Evolutionary conservation across 805 yeast genomes (phyloP).

Genomic region (Candida easanensis): DNA sequence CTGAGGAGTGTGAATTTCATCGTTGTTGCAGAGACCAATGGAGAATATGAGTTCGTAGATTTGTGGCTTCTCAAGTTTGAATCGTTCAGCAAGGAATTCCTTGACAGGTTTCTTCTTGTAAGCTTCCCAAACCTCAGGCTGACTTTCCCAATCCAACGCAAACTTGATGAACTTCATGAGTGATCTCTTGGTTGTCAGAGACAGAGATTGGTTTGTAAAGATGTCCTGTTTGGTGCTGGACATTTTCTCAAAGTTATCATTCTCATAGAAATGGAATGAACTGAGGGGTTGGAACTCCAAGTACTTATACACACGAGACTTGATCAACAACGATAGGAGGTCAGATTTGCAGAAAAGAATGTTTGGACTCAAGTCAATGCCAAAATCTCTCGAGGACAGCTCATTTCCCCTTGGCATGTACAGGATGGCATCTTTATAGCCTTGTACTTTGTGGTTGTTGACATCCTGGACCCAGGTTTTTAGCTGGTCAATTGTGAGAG

Average conservation of each 20-base stretch:
- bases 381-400: slow-evolving; percentile 62
- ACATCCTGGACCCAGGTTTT: slow-evolving; percentile 79
- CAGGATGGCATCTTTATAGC: slow-evolving; percentile 69
- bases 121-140: slow-evolving; percentile 53
- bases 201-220: slow-evolving; percentile 80
- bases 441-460: slow-evolving; percentile 36
- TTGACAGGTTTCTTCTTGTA: slow-evolving; percentile 56
- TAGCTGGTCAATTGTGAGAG: slow-evolving; percentile 82
- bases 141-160: slow-evolving; percentile 66
- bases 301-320: slow-evolving; percentile 85
- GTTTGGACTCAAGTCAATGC: slow-evolving; percentile 85
- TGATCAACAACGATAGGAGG: slow-evolving; percentile 69
- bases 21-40: slow-evolving; percentile 71
- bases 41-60: slow-evolving; percentile 81
- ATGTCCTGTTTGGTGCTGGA: slow-evolving; percentile 89
- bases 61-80: slow-evolving; percentile 71
- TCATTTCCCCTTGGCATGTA: slow-evolving; percentile 67
- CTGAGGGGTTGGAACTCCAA: slow-evolving; percentile 88
- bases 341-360: slow-evolving; percentile 90
- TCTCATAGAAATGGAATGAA: slow-evolving; percentile 90
- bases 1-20: slow-evolving; percentile 60
- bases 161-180: slow-evolving; percentile 92
- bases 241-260: slow-evolving; percentile 84
- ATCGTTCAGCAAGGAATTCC: slow-evolving; percentile 58
- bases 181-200: slow-evolving; percentile 72